A percentile compares a stretch with the other conserved stretches of the same genome.
phyloP scores from a whole-genome alignment of 768 basidiomycete species.

The Solioccasus polychromus region DNA sequence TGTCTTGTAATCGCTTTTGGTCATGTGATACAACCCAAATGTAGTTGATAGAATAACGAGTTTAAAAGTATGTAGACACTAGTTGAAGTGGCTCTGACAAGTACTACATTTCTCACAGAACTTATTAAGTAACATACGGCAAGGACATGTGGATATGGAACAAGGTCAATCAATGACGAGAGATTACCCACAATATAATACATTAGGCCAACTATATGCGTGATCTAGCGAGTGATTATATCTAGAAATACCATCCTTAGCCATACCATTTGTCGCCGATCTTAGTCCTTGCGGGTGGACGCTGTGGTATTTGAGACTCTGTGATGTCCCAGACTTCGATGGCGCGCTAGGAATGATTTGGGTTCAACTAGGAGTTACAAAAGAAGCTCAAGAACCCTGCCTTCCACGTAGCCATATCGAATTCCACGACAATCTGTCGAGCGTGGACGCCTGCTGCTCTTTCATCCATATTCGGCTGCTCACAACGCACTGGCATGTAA shows the following conservation, averaged over 20 bases:
- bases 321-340: conserved; percentile 84
- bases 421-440: conserved; percentile 86
- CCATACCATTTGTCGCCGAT: conserved; percentile 75
- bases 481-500: conserved; percentile 50
- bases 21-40: no score
- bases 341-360: conserved; percentile 55
- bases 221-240: conserved; percentile 4
- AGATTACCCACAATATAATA: conserved; percentile 22
- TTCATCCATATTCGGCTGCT: conserved; percentile 62
- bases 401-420: conserved; percentile 88
- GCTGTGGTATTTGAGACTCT: conserved; percentile 70
- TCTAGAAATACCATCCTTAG: conserved; percentile 22
- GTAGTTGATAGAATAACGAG: no score
- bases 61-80: no score
- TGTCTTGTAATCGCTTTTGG: no score
- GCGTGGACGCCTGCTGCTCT: conserved; percentile 63
- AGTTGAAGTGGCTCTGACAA: no score
- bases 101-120: no score
- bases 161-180: background rate
- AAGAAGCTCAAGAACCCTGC: conserved; percentile 39
- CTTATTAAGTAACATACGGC: no score
- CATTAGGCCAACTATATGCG: background rate
- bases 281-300: conserved; percentile 54
- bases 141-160: background rate
- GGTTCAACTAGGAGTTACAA: background rate